Conservation (phyloP, 2,329 filamentous ascomycete species). For the Elsinoe arachidis region DNA sequence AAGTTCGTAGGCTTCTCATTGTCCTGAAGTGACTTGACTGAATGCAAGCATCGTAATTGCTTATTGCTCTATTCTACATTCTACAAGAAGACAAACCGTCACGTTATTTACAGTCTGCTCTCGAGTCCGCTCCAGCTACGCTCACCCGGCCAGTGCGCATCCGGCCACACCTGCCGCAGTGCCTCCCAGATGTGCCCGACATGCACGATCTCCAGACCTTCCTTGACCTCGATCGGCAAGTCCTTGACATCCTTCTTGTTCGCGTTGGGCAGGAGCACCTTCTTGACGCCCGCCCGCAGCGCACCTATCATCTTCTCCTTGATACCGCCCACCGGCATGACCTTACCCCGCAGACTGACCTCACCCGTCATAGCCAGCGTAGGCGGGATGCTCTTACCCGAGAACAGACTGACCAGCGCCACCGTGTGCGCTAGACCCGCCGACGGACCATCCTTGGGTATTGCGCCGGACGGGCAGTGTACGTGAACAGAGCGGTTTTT, state of each 20-base stretch:
- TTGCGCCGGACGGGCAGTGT: constrained; percentile 88
- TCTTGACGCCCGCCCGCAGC: constrained; percentile 85
- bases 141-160: constrained; percentile 72
- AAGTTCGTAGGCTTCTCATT: too few relatives aligned
- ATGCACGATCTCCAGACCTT: constrained; percentile 79
- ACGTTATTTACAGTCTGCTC: constrained; percentile 55
- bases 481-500: constrained; percentile 89
- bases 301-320: constrained; percentile 98
- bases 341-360: constrained; percentile 71
- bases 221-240: constrained; percentile 78
- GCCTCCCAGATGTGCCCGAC: constrained; percentile 94
- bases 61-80: too few relatives aligned
- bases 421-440: constrained; percentile 92
- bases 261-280: constrained; percentile 75
- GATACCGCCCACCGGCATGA: constrained; percentile 92
- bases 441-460: constrained; percentile 79
- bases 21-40: too few relatives aligned
- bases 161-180: constrained; percentile 83
- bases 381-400: constrained; percentile 74
- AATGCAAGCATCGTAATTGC: too few relatives aligned
- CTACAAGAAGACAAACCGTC: too few relatives aligned
- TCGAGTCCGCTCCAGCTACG: constrained; percentile 62
- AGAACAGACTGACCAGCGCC: constrained; percentile 84
- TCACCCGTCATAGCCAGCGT: constrained; percentile 91
- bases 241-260: constrained; percentile 92